Percentiles rank a stretch among this genome's conserved stretches.
Conservation (phyloP, 2,329 filamentous ascomycete species). For the Thermomyces lanuginosus region DNA sequence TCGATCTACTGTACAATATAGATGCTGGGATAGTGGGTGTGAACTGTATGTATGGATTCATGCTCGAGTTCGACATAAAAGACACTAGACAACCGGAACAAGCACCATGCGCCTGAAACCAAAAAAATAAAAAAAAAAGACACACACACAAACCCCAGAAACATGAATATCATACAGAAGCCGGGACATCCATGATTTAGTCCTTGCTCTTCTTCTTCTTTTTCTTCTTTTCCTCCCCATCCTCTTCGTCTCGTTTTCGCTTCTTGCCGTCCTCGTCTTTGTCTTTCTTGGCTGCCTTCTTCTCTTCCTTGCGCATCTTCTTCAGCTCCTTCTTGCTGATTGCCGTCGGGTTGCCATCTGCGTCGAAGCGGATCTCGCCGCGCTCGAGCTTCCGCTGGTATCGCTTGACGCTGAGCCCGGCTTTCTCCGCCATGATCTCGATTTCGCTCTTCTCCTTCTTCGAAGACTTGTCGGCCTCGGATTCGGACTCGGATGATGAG, state of each 20-base stretch:
- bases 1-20: no score
- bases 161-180: conserved; percentile 30
- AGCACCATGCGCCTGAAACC: conserved; percentile 16
- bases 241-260: conserved; percentile 45
- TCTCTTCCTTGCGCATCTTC: conserved; percentile 49
- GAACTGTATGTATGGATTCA: no score
- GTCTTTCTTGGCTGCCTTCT: conserved; percentile 38
- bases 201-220: conserved; percentile 45
- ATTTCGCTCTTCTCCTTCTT: conserved; percentile 34
- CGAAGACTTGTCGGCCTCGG: conserved; percentile 24
- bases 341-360: conserved; percentile 49
- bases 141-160: conserved; percentile 14
- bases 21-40: no score
- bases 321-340: conserved; percentile 63
- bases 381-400: conserved; percentile 65
- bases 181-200: conserved; percentile 11
- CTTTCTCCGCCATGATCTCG: conserved; percentile 46
- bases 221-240: conserved; percentile 40
- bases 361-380: conserved; percentile 52
- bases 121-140: conserved; percentile 15
- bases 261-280: conserved; percentile 52
- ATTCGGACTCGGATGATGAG: conserved; percentile 15
- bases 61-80: conserved; percentile 18
- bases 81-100: conserved; percentile 17
- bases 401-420: conserved; percentile 56